A percentile compares a stretch with the other conserved stretches of the same genome.
Conservation (phyloP, 495 filamentous ascomycete species). For the Stereocaulon alpinum region DNA sequence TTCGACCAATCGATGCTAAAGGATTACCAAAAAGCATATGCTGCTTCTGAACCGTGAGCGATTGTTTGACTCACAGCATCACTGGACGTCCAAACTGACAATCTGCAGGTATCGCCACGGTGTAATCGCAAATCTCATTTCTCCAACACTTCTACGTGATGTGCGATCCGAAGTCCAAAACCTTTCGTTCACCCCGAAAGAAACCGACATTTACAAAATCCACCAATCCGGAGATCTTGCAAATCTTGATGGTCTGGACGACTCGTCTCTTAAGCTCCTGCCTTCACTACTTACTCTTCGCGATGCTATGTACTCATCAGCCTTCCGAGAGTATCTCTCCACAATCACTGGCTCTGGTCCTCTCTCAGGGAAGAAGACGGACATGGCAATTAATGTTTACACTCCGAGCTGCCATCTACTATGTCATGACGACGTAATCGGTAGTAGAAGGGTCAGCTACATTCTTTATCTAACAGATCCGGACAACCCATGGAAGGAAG, state of each 20-base stretch:
- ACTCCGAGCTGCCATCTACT: slow-evolving; percentile 91
- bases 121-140: slow-evolving; percentile 72
- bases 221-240: slow-evolving; percentile 97
- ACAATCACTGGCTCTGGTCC: slow-evolving; percentile 73
- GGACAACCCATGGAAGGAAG: slow-evolving; percentile 73
- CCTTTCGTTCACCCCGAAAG: slow-evolving; percentile 92
- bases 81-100: slow-evolving; percentile 12
- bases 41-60: slow-evolving; percentile 56
- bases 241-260: slow-evolving; percentile 87
- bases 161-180: slow-evolving; percentile 88
- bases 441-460: slow-evolving; percentile 83
- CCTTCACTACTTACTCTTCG: slow-evolving; percentile 79
- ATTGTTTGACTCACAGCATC: neutral
- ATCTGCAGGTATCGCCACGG: slow-evolving; percentile 66
- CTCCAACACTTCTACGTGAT: slow-evolving; percentile 65
- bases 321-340: slow-evolving; percentile 82
- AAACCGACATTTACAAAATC: slow-evolving; percentile 99
- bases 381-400: slow-evolving; percentile 99
- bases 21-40: slow-evolving; percentile 60
- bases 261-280: slow-evolving; percentile 66
- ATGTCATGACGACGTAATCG: slow-evolving; percentile 98
- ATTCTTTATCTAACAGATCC: slow-evolving; percentile 95
- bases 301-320: slow-evolving; percentile 82
- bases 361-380: slow-evolving; percentile 87
- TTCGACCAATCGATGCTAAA: slow-evolving; percentile 58